Evolutionary conservation across 1,139 yeast genomes (phyloP).

Genomic region (Pichia sp.): DNA sequence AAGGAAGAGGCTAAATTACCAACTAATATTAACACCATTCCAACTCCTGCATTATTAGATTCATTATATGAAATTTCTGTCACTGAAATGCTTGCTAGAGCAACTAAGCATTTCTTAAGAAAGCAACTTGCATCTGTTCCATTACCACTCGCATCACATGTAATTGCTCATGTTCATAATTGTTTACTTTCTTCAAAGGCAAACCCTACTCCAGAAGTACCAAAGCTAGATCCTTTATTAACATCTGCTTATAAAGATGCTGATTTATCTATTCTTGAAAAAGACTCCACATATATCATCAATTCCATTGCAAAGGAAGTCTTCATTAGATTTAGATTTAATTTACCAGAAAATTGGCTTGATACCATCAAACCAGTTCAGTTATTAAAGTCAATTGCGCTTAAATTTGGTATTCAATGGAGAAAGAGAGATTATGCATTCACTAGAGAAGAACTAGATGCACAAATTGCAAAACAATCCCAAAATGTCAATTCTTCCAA

Average conservation of each 20-base stretch:
- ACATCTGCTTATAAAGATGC: conserved; percentile 37
- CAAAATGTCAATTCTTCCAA: conserved; percentile 11
- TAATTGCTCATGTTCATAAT: conserved; percentile 69
- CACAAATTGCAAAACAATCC: conserved; percentile 24
- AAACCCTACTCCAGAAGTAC: conserved; percentile 36
- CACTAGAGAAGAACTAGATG: conserved; percentile 41
- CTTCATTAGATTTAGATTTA: conserved; percentile 52
- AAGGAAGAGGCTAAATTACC: conserved; percentile 31
- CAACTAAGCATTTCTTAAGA: conserved; percentile 70
- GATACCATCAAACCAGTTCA: conserved; percentile 35
- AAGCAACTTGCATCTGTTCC: conserved; percentile 43
- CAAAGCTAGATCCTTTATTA: conserved; percentile 38
- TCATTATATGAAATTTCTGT: conserved; percentile 45
- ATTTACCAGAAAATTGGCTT: conserved; percentile 46
- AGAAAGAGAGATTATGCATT: conserved; percentile 46
- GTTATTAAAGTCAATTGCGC: conserved; percentile 65
- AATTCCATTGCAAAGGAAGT: conserved; percentile 47
- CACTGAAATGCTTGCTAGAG: conserved; percentile 74
- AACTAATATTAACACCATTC: conserved; percentile 39
- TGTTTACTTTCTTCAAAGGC: conserved; percentile 52
- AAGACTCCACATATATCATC: conserved; percentile 41
- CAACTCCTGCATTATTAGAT: conserved; percentile 37
- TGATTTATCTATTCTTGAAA: conserved; percentile 33
- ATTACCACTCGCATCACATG: conserved; percentile 46
- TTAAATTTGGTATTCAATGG: conserved; percentile 87